Percentiles rank a stretch among this genome's conserved stretches.
Conservation (phyloP, 1,139 yeast genomes). For the Nakaseomyces bracarensis region DNA sequence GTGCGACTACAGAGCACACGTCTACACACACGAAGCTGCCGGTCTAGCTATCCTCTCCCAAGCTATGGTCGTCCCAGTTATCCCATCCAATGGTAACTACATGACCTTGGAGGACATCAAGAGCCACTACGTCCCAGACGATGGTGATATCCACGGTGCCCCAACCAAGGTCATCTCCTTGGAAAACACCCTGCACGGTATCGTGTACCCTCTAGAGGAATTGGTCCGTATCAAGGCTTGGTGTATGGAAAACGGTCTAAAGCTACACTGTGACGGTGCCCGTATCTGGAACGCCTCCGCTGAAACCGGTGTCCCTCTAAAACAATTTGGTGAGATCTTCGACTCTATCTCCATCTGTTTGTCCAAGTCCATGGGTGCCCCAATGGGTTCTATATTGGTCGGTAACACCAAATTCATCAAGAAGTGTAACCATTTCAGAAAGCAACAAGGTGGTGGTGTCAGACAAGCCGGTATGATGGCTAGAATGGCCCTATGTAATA, state of each 20-base stretch:
- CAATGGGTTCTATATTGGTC: conserved; percentile 84
- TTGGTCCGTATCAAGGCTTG: conserved; percentile 62
- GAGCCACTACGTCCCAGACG: conserved; percentile 58
- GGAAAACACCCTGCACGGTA: conserved; percentile 85
- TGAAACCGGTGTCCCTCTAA: conserved; percentile 60
- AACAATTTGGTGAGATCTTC: conserved; percentile 68
- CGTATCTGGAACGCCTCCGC: conserved; percentile 85
- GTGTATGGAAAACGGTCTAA: conserved; percentile 56
- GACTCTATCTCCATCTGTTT: conserved; percentile 86
- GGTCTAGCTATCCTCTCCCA: conserved; percentile 84
- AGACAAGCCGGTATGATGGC: conserved; percentile 84
- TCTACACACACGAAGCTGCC: conserved; percentile 78
- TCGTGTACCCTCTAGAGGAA: conserved; percentile 74
- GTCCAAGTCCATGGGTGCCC: conserved; percentile 90
- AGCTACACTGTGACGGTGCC: conserved; percentile 91
- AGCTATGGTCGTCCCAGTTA: conserved; percentile 84
- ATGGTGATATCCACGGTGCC: conserved; percentile 80
- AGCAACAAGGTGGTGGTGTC: conserved; percentile 93
- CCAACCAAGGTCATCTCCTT: conserved; percentile 79
- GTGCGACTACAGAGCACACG: conserved; percentile 82
- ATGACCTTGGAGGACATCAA: conserved; percentile 74
- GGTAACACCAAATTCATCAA: conserved; percentile 53
- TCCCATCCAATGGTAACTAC: conserved; percentile 64
- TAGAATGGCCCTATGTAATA: conserved; percentile 71
- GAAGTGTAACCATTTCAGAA: conserved; percentile 79